Evolutionary conservation across 2,329 filamentous ascomycete species (phyloP).

Genomic region (Scytalidium lignicola): DNA sequence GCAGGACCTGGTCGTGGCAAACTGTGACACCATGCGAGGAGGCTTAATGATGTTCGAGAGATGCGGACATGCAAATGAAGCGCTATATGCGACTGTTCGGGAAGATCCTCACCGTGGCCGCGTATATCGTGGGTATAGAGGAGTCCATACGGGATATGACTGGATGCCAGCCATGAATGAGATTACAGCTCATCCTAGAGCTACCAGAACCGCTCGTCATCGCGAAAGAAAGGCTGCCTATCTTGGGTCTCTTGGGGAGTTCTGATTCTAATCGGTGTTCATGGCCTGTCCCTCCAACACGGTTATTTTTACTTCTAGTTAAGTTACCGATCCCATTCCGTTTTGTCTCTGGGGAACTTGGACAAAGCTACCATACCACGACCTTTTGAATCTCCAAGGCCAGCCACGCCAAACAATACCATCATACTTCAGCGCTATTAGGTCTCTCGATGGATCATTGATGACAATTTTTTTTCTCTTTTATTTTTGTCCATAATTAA

Average conservation of each 20-base stretch:
- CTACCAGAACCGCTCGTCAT: conserved; percentile 9
- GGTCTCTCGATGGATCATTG: too few relatives aligned
- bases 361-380: too few relatives aligned
- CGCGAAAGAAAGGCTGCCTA: conserved; percentile 13
- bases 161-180: conserved; percentile 15
- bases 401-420: too few relatives aligned
- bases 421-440: too few relatives aligned
- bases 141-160: conserved; percentile 8
- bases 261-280: not conserved
- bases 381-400: too few relatives aligned
- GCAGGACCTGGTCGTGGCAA: conserved; percentile 62
- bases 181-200: conserved; percentile 9
- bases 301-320: too few relatives aligned
- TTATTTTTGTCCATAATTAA: too few relatives aligned
- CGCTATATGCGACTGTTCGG: conserved; percentile 10
- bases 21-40: conserved; percentile 60
- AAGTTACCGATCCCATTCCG: too few relatives aligned
- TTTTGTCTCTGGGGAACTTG: too few relatives aligned
- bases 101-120: not conserved
- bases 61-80: conserved; percentile 20
- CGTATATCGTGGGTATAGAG: not conserved
- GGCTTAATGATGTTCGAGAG: conserved; percentile 39
- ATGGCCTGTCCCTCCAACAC: too few relatives aligned
- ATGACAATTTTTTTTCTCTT: too few relatives aligned
- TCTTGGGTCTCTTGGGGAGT: conserved; percentile 5